Percentiles rank a stretch among this genome's conserved stretches.
phyloP scores from a whole-genome alignment of 2,329 filamentous ascomycete species.

The Diaporthe capsici region DNA sequence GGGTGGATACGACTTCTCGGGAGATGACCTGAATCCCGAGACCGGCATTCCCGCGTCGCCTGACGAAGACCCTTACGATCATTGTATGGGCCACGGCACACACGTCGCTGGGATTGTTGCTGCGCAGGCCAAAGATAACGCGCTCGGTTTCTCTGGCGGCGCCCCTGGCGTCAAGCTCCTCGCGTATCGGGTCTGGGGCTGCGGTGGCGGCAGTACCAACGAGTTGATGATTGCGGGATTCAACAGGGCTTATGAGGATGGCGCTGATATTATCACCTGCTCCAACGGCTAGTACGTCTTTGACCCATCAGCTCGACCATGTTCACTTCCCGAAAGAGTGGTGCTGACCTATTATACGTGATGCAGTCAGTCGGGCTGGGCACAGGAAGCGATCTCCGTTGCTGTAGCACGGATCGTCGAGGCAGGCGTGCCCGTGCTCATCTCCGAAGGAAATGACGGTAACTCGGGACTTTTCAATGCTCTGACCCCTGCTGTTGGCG shows the following conservation, averaged over 20 bases:
- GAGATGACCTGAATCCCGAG: constrained; percentile 47
- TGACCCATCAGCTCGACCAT: background rate
- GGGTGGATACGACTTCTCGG: constrained; percentile 55
- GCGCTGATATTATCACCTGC: constrained; percentile 19
- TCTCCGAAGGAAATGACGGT: constrained; percentile 11
- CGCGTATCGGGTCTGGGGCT: constrained; percentile 50
- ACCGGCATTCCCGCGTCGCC: constrained; percentile 45
- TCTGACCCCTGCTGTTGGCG: background rate
- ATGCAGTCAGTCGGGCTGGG: background rate
- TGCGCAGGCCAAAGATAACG: constrained; percentile 13
- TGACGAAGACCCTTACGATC: constrained; percentile 51
- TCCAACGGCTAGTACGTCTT: constrained; percentile 22
- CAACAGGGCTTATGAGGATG: constrained; percentile 20
- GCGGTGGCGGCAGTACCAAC: constrained; percentile 25
- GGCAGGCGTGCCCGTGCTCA: constrained; percentile 2
- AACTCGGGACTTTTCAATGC: background rate
- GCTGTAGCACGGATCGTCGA: constrained; percentile 11
- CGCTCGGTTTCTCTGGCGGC: constrained; percentile 48
- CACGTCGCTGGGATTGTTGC: constrained; percentile 48
- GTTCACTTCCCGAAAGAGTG: background rate
- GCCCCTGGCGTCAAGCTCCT: constrained; percentile 52
- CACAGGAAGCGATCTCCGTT: constrained; percentile 15
- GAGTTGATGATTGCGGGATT: constrained; percentile 32
- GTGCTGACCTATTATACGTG: background rate
- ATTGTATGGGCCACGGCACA: constrained; percentile 46